Conservation (phyloP, 306 rosid species). For the Gastrolobium villosum region DNA sequence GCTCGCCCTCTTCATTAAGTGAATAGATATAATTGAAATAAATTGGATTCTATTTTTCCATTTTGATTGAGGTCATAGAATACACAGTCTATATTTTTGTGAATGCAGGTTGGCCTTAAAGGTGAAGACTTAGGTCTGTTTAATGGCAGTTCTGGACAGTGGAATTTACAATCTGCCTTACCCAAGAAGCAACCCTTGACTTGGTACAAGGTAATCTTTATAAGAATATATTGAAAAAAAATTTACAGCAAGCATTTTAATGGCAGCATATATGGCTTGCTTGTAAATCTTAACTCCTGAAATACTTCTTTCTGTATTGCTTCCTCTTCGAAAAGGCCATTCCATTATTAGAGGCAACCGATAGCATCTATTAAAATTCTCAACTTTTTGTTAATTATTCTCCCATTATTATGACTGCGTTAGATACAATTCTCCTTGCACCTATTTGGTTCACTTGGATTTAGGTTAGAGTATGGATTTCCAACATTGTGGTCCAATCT, state of each 20-base stretch:
- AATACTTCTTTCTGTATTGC: not conserved
- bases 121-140: constrained; percentile 71
- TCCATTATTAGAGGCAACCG: not conserved
- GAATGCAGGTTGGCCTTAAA: constrained; percentile 83
- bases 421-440: constrained; percentile 10
- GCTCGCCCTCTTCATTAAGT: too few relatives aligned
- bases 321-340: not conserved
- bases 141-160: constrained; percentile 72
- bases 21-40: constrained; percentile 25
- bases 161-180: constrained; percentile 73
- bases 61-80: constrained; percentile 4
- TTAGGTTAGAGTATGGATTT: not conserved
- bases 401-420: constrained; percentile 9
- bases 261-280: not conserved
- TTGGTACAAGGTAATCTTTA: constrained; percentile 87
- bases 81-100: constrained; percentile 18
- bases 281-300: not conserved
- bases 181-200: constrained; percentile 83
- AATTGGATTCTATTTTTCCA: constrained; percentile 21
- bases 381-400: not conserved
- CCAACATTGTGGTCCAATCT: not conserved
- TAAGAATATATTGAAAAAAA: too few relatives aligned
- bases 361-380: not conserved
- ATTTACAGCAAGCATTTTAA: too few relatives aligned
- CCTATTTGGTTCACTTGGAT: constrained; percentile 14